These are phyloP conservation scores for Entomortierella parvispora DNA, from an alignment of 192 early-diverging fungal species.

Conservation along the genomic window DNA sequence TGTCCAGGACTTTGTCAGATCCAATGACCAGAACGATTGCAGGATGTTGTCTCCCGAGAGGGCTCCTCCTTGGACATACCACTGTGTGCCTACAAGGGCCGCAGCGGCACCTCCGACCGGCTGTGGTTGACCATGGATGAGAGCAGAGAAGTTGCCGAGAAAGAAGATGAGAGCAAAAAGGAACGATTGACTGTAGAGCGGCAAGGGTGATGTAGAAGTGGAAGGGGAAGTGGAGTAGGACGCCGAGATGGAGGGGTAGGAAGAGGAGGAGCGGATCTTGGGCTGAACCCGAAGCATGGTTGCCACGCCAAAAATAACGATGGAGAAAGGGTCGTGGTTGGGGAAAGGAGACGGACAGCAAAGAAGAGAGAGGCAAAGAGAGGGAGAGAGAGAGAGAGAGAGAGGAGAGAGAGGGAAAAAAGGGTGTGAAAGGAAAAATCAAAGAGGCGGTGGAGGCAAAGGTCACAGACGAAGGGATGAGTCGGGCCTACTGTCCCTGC, in stretches of 20 bases:
- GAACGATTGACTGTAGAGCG: not conserved
- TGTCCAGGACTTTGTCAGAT: constrained; percentile 28
- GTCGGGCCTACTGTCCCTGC: too few relatives aligned
- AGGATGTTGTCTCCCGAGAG: constrained; percentile 18
- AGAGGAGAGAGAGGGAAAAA: not conserved
- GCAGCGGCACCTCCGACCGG: constrained; percentile 30
- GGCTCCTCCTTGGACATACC: constrained; percentile 41
- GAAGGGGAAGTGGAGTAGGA: not conserved
- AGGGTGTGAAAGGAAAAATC: not conserved
- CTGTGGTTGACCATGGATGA: constrained; percentile 25
- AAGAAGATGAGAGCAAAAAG: constrained; percentile 1
- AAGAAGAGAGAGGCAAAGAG: not conserved
- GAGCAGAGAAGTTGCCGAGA: not conserved
- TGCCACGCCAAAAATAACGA: not conserved
- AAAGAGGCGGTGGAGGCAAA: not conserved
- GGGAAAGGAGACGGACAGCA: not conserved
- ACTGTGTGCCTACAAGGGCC: constrained; percentile 15
- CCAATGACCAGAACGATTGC: constrained; percentile 20
- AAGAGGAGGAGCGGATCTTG: not conserved
- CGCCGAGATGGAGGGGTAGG: not conserved
- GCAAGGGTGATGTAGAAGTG: not conserved
- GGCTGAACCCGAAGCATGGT: not conserved
- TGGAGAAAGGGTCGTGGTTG: not conserved
- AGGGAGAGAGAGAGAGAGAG: not conserved
- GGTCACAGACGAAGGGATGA: not conserved